A percentile compares a stretch with the other conserved stretches of the same genome.
These are phyloP conservation scores for Isoetes taiwanensis DNA, from an alignment of 75 land plant genomes.

Conservation along the genomic window DNA sequence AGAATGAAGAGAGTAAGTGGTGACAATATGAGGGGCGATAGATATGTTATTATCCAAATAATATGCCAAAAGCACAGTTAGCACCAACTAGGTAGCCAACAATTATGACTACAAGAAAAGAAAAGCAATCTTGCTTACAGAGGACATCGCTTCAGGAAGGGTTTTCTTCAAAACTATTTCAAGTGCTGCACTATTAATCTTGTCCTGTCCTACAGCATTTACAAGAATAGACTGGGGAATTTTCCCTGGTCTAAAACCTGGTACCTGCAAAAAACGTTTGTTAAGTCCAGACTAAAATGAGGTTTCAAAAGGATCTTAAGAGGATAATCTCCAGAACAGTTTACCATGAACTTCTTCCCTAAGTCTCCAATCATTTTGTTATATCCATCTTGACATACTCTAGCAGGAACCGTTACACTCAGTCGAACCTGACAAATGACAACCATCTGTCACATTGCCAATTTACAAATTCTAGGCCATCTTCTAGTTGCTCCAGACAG, in stretches of 20 bases:
- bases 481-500: neutral
- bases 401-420: conserved; percentile 58
- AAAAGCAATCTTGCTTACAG: conserved; percentile 33
- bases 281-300: neutral
- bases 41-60: too few species aligned
- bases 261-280: conserved; percentile 35
- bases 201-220: conserved; percentile 51
- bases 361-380: conserved; percentile 46
- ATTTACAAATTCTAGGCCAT: neutral
- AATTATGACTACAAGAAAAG: too few species aligned
- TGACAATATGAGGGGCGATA: too few species aligned
- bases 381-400: conserved; percentile 56
- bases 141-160: conserved; percentile 88
- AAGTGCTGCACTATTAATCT: conserved; percentile 50
- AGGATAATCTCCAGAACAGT: neutral
- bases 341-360: conserved; percentile 54
- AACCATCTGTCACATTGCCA: neutral
- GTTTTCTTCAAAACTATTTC: conserved; percentile 74
- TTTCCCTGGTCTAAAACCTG: conserved; percentile 93
- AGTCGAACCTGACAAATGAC: conserved; percentile 40
- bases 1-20: too few species aligned
- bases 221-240: conserved; percentile 72
- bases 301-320: neutral
- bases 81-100: too few species aligned
- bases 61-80: too few species aligned